Evolutionary conservation across 805 yeast species (phyloP).

Genomic region (Wickerhamomyces queroliae): DNA sequence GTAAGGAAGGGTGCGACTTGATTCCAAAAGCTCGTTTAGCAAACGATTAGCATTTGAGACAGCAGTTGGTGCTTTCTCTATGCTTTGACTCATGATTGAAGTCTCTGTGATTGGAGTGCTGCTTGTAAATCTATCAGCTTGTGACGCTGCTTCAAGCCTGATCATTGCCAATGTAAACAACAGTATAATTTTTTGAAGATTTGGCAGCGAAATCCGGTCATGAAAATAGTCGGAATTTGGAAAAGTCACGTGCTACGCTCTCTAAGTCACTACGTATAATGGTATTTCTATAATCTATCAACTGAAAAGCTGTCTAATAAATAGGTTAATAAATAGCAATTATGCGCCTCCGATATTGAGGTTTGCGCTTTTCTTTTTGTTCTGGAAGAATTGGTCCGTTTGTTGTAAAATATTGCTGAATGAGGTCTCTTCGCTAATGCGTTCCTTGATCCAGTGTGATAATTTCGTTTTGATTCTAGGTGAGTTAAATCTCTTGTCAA

Average conservation of each 20-base stretch:
- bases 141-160: too few relatives aligned
- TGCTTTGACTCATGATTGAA: not conserved
- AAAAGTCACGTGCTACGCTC: too few relatives aligned
- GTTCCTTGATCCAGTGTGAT: slow-evolving; percentile 68
- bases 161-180: too few relatives aligned
- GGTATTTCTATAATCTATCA: too few relatives aligned
- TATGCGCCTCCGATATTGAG: not conserved
- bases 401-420: slow-evolving; percentile 14
- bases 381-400: slow-evolving; percentile 18
- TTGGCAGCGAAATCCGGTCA: not conserved
- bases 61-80: not conserved
- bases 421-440: slow-evolving; percentile 22
- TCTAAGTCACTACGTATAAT: too few relatives aligned
- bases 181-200: not conserved
- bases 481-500: slow-evolving; percentile 57
- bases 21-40: slow-evolving; percentile 69
- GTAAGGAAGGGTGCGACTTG: slow-evolving; percentile 53
- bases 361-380: not conserved
- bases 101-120: too few relatives aligned
- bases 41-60: slow-evolving; percentile 20
- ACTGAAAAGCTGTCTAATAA: too few relatives aligned
- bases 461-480: slow-evolving; percentile 48
- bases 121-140: too few relatives aligned
- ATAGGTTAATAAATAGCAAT: not conserved
- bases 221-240: not conserved